Conservation (phyloP, 169 alveolate genomes). For the Plasmodium reichenowi region DNA sequence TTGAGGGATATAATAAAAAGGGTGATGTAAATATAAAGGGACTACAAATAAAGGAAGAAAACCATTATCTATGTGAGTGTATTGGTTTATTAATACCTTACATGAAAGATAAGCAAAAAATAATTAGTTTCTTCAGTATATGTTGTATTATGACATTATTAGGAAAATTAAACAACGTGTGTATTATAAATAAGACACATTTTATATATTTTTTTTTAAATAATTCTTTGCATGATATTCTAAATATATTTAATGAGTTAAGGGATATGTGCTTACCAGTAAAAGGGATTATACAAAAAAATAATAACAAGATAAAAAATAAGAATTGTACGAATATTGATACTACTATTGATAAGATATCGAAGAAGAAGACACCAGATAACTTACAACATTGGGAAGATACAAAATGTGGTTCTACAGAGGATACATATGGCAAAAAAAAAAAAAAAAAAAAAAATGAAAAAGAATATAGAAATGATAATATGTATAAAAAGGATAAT, state of each 20-base stretch:
- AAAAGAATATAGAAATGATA: not conserved
- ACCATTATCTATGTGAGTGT: constrained; percentile 55
- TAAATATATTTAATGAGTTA: constrained; percentile 13
- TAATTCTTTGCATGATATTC: constrained; percentile 40
- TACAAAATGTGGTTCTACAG: not conserved
- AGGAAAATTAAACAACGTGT: constrained; percentile 27
- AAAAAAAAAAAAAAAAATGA: not conserved
- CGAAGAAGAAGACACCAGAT: not conserved
- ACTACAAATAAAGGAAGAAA: constrained; percentile 5
- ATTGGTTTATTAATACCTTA: constrained; percentile 70
- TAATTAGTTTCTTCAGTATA: constrained; percentile 50
- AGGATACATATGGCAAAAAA: not conserved
- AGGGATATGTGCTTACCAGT: not conserved
- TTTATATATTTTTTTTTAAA: constrained; percentile 61
- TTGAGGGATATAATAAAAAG: not conserved
- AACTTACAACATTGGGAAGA: not conserved
- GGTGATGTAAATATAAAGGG: not conserved
- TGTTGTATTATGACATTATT: constrained; percentile 50
- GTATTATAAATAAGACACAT: constrained; percentile 27
- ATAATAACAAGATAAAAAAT: not conserved
- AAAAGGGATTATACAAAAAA: constrained; percentile 2
- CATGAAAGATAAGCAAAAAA: constrained; percentile 53
- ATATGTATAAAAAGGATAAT: no score
- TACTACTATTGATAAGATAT: not conserved
- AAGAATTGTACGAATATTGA: not conserved